These are phyloP conservation scores for Podochytrium sp. DNA, from an alignment of 192 early-diverging fungal genomes.

Conservation along the genomic window DNA sequence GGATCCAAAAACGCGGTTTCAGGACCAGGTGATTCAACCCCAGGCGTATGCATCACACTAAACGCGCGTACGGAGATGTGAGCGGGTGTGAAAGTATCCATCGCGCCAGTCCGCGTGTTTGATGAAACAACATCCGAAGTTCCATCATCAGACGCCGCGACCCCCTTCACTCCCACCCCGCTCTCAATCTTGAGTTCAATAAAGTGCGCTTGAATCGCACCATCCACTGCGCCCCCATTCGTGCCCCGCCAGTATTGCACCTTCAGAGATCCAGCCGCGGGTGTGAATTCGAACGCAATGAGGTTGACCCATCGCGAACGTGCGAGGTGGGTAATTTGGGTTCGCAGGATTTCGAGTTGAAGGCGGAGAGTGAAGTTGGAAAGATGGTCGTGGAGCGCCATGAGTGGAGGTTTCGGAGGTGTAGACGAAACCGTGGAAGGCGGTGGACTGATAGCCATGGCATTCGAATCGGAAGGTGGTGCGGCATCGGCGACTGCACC, in stretches of 20 bases:
- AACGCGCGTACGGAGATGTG: background rate
- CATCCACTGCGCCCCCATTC: background rate
- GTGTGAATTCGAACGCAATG: constrained; percentile 13
- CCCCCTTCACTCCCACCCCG: too few relatives aligned
- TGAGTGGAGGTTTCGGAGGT: constrained; percentile 56
- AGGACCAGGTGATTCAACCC: background rate
- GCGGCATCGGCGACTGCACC: background rate
- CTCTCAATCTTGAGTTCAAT: background rate
- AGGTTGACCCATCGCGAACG: constrained; percentile 32
- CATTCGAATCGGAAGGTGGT: background rate
- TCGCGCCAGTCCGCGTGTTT: background rate
- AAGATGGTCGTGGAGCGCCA: constrained; percentile 76
- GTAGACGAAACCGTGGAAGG: background rate
- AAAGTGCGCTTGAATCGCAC: background rate
- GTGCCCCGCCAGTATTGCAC: constrained; percentile 16
- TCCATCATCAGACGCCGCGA: too few relatives aligned
- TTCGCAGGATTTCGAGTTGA: constrained; percentile 67
- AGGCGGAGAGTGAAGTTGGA: constrained; percentile 68
- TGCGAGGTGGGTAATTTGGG: constrained; percentile 31
- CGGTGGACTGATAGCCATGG: background rate
- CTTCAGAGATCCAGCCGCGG: background rate
- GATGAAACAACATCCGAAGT: background rate
- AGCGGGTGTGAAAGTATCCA: background rate
- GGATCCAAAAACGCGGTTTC: background rate
- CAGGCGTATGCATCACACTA: background rate